Percentiles rank a stretch among this genome's conserved stretches.
Conservation (phyloP, 1,139 yeast genomes). For the Magnusiomyces suaveolens region DNA sequence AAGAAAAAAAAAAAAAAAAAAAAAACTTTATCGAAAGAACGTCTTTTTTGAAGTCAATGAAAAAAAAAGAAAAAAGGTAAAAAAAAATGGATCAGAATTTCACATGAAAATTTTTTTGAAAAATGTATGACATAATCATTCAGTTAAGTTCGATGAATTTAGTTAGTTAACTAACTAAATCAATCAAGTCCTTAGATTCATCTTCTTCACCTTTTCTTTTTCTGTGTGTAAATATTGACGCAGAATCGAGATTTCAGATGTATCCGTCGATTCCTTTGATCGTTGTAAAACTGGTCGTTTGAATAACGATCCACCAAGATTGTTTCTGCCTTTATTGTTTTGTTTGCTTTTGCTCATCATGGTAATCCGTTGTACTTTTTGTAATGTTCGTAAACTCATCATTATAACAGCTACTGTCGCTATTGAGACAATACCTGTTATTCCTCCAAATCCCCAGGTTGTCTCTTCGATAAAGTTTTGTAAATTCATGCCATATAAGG, state of each 20-base stretch:
- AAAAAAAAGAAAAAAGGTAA: not conserved
- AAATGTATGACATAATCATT: not conserved
- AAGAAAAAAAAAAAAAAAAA: no score
- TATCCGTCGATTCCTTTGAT: no score
- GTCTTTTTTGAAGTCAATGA: no score
- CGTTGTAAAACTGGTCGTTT: not conserved
- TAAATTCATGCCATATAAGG: slow-evolving; percentile 93
- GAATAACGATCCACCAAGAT: not conserved
- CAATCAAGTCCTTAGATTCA: not conserved
- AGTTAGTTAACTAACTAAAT: not conserved
- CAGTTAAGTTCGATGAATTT: not conserved
- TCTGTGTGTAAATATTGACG: no score
- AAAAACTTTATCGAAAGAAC: no score
- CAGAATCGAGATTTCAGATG: no score
- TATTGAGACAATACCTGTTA: slow-evolving; percentile 41
- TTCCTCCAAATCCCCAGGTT: slow-evolving; percentile 52
- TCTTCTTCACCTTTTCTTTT: not conserved
- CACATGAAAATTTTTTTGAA: not conserved
- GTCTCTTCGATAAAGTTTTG: slow-evolving; percentile 85
- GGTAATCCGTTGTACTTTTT: slow-evolving; percentile 53
- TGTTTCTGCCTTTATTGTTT: not conserved
- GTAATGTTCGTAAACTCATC: slow-evolving; percentile 39
- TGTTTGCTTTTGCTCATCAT: slow-evolving; percentile 37
- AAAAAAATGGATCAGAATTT: not conserved
- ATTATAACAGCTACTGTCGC: slow-evolving; percentile 35